Percentiles rank a stretch among this genome's conserved stretches.
These are phyloP conservation scores for Fusarium pseudonygamai DNA, from an alignment of 2,329 filamentous ascomycete species.

Conservation along the genomic window DNA sequence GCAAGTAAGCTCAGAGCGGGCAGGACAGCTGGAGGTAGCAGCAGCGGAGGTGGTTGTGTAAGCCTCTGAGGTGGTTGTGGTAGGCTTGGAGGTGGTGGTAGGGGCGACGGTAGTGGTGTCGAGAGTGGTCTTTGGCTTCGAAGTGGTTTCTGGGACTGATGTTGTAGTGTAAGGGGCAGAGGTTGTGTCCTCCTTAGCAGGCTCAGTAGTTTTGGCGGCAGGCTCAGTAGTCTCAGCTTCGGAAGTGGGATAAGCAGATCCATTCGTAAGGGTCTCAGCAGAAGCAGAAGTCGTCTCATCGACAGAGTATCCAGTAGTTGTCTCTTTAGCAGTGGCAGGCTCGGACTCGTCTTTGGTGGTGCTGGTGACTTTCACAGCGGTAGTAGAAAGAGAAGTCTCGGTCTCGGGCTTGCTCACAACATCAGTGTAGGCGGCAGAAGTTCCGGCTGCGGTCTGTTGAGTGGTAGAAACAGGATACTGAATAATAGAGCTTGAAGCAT, in stretches of 20 bases:
- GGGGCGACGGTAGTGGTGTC: background rate
- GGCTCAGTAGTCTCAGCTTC: background rate
- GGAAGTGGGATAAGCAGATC: background rate
- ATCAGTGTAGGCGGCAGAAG: slow-evolving; percentile 6
- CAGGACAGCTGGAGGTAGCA: slow-evolving; percentile 5
- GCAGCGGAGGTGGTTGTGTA: slow-evolving; percentile 9
- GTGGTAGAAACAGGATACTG: background rate
- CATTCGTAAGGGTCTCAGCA: background rate
- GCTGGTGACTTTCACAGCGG: background rate
- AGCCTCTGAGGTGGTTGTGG: slow-evolving; percentile 16
- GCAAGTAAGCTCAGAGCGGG: slow-evolving; percentile 12
- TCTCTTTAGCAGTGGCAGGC: background rate
- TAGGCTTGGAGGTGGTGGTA: background rate
- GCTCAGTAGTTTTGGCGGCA: background rate
- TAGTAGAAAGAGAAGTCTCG: background rate
- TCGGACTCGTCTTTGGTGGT: slow-evolving; percentile 4
- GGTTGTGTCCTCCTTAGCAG: background rate
- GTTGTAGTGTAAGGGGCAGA: slow-evolving; percentile 4
- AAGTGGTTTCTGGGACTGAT: background rate
- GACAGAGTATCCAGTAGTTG: background rate
- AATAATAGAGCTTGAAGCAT: slow-evolving; percentile 8
- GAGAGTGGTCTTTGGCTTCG: slow-evolving; percentile 16
- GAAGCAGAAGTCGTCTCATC: background rate
- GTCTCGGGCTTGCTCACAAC: background rate
- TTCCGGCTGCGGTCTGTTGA: background rate